Evolutionary conservation across 805 yeast genomes (phyloP), one percentile per base, ranked within the genome.

Genomic region (Yarrowia sp.): DNA sequence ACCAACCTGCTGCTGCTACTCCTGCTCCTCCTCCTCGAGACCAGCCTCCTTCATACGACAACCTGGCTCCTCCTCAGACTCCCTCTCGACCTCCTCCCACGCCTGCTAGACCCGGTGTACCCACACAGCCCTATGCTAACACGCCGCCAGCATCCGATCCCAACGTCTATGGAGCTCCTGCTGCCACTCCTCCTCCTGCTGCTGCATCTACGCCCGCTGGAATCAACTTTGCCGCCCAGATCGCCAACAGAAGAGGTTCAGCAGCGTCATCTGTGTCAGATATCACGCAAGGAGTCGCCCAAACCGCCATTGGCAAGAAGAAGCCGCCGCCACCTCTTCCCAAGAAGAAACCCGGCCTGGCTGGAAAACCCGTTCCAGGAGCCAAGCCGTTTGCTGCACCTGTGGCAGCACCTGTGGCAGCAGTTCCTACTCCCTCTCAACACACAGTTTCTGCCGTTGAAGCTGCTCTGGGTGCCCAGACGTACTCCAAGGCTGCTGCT

Each of bases 121-220:
- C 43, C 3, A 36, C 58, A 18, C 58, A 51, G 17, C 58, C 58
- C 18, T 51, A 51, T 13, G 58, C 10, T 4, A 13, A 51, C 14
- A 36, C 42, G 7, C 58, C 58, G 3, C 58, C 58, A 4, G 58
- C 43, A 5, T 51, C 58, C 6, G 42, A 36, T 51, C 43, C 58
- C 14, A 38, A 36, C 13, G 43, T 38, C 33, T 51, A 51, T 14
- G 58, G 22, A 15, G 58, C 58, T 8, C 17, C 57, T n/a, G 28
- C 55, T 17, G 31, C 28, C 1, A 33, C 43, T 9, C 7, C 60
- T 5, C 11, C 61, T 8, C 58, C 68, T 22, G 38, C 60, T 17
- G 51, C 67, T 7, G 61, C 60, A 6, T 39, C 61, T 17, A 75
- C 75, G 5, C 73, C 72, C 66, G 74, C 72, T 67, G 77, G 77